Evolutionary conservation across 768 basidiomycete species (phyloP), one percentile per base, ranked within the genome.

Genomic region (Aureoboletus auriporus): DNA sequence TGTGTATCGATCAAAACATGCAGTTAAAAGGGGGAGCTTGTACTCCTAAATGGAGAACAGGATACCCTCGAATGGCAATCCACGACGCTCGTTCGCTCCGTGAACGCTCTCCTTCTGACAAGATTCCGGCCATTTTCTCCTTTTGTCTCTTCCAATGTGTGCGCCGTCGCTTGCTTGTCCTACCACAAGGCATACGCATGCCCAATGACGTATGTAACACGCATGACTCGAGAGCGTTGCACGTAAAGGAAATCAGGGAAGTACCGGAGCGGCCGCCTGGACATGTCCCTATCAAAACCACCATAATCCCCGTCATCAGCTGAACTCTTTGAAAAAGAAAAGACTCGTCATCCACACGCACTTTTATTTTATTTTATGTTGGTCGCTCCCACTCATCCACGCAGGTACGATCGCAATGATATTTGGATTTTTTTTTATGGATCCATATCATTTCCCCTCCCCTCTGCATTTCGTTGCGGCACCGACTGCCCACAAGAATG

Each of bases 171-270:
- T 49, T 54, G 50, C 11, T 28, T 41, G 17, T 14, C 33, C 14
- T 33, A 44, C 53, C 59, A 49, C 56, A 50, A 41, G 62, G 56
- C 46, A 39, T 28, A 36, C 35, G 59, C 61, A 39, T 64, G 61
- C 43, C 35, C 14, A 13, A 47, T 64, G 53, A 62, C 62, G 59
- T 39, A 38, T 38, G 37, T 39, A 41, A 31, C 44, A 49, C 36
- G 30, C 57, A 52, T 31, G 23, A 46, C 46, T 14, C 49, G 28
- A 28, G 41, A 42, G 38, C 28, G 31, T 31, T 50, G 52, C 52
- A 64, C 62, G 62, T 64, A 62, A 62, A 48, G 23, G 42, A 26
- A 45, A 50, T 37, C 42, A 52, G 37, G 42, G 39, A 49, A 57
- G 42, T 29, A 29, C 8, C n/a, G n/a, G n/a, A n/a, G n/a, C n/a